Evolutionary conservation across 192 early-diverging fungal genomes (phyloP), one percentile per base, ranked within the genome.

Genomic region (Backusella psychrophila): DNA sequence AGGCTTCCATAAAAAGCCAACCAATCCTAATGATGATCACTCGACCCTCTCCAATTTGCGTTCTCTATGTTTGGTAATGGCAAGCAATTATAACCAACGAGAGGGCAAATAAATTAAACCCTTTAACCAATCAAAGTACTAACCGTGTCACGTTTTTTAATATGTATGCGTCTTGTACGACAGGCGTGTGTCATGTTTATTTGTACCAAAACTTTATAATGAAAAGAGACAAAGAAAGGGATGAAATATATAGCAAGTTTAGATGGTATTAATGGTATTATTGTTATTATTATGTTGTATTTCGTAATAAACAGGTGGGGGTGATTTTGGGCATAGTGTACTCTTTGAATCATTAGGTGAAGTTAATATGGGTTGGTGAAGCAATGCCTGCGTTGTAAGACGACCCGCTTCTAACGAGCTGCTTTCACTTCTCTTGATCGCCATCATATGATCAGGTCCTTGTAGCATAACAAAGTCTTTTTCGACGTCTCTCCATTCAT

Each of bases 61-160:
- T 63, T 63, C 3, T 23, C 56, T 29, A 26, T 29, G 56, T 63
- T 63, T 63, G 56, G 56, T 29, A 63, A 26, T 29, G 56, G 2
- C 56, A 31, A 63, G 26, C 21, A 63, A 63, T 56, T n/a, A n/a
- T 6, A 44, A 17, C 42, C 53, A 56, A 56, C 6, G n/a, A 63
- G 26, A 63, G n/a, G 4, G 23, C 12, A 14, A 29, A 59, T 12
- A 26, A 4, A 11, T 11, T 59, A 26, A 63, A 29, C 4, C 56
- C 3, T n/a, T 56, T 12, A 29, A 3, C 56, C 56, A 63, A 63
- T 63, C 23, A 63, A 29, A 29, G 56, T 26, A 23, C 56, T 63
- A 63, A 29, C 56, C 56, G 56, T 63, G 56, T 63, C 56, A 63
- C 56, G 56, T 63, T 63, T 63, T 63, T 63, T 63, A 63, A 63